Conservation (phyloP, 78 protist genomes). For the Pigoraptor vietnamica region DNA sequence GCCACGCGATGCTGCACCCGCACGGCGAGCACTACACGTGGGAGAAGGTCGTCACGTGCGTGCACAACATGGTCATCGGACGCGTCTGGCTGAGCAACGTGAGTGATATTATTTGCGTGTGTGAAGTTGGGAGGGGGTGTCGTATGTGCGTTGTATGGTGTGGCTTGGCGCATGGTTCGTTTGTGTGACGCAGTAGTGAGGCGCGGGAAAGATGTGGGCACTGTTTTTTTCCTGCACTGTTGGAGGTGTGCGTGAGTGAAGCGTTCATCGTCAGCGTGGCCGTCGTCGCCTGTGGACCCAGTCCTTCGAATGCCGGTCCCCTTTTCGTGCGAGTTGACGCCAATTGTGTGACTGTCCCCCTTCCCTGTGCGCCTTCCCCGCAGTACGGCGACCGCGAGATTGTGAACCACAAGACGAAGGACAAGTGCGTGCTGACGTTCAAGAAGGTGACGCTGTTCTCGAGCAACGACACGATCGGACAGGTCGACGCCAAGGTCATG, state of each 20-base stretch:
- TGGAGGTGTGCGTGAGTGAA: not conserved
- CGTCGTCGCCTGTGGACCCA: no score
- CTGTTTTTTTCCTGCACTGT: not conserved
- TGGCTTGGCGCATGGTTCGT: no score
- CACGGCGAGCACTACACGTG: conserved; percentile 13
- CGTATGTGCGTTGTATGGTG: not conserved
- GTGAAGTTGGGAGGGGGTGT: not conserved
- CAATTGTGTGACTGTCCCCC: not conserved
- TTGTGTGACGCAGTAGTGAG: no score
- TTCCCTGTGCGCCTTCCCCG: not conserved
- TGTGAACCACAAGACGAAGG: conserved; percentile 4
- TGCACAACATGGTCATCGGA: conserved; percentile 31
- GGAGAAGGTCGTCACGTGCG: conserved; percentile 8
- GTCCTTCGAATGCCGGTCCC: no score
- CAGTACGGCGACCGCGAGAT: conserved; percentile 21
- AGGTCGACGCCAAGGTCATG: not conserved
- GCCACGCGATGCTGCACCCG: not conserved
- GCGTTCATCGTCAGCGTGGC: no score
- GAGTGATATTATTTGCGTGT: not conserved
- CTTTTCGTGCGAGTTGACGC: not conserved
- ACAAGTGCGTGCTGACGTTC: conserved; percentile 2
- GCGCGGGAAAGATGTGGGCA: no score
- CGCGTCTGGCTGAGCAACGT: conserved; percentile 19
- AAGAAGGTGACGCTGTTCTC: not conserved
- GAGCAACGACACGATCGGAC: not conserved